Conservation (phyloP, 2,329 filamentous ascomycete species). For the Curvularia hawaiiensis region DNA sequence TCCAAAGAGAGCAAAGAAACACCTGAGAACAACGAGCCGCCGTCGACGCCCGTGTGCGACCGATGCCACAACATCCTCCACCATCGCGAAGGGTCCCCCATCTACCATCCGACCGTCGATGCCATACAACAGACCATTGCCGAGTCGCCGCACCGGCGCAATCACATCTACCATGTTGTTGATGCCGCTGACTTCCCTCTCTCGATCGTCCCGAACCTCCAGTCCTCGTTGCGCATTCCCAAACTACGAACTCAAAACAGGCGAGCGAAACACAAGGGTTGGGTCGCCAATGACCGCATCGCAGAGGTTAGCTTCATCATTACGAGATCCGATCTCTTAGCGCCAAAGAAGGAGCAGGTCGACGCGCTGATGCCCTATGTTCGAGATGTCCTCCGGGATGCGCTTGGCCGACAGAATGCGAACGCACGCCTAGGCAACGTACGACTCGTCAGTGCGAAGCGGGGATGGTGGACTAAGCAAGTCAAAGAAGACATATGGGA, state of each 20-base stretch:
- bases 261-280: constrained; percentile 71
- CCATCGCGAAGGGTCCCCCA: constrained; percentile 72
- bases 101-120: constrained; percentile 80
- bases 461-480: constrained; percentile 87
- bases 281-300: constrained; percentile 65
- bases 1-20: constrained; percentile 23
- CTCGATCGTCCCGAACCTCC: constrained; percentile 81
- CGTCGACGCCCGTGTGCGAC: constrained; percentile 71
- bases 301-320: constrained; percentile 90
- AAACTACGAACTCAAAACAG: constrained; percentile 81
- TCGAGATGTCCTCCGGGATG: constrained; percentile 74
- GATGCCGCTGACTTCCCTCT: constrained; percentile 97
- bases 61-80: constrained; percentile 84
- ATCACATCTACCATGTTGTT: constrained; percentile 93
- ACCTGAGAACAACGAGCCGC: constrained; percentile 19
- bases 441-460: constrained; percentile 81
- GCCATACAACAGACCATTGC: constrained; percentile 82
- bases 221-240: constrained; percentile 71
- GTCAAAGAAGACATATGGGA: constrained; percentile 86
- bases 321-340: constrained; percentile 84
- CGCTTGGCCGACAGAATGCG: constrained; percentile 69
- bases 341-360: constrained; percentile 81
- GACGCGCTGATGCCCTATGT: constrained; percentile 87
- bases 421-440: constrained; percentile 87
- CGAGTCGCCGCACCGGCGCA: constrained; percentile 86